phyloP scores from a whole-genome alignment of 2,329 filamentous ascomycete genomes.

The Aureobasidium sp. region DNA sequence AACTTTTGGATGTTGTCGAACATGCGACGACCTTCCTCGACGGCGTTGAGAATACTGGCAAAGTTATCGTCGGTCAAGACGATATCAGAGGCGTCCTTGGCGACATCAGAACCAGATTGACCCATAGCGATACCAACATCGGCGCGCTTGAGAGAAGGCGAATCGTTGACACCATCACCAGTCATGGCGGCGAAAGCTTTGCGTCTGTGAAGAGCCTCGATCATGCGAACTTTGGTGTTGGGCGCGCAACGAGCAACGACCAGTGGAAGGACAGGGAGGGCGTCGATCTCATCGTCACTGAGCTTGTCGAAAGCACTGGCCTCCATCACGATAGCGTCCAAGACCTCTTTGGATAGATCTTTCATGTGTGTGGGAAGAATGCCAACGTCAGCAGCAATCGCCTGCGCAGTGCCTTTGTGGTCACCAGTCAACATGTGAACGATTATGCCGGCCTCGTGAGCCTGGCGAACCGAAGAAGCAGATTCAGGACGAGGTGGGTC shows the following conservation, averaged over 20 bases:
- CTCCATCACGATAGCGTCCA: constrained; percentile 63
- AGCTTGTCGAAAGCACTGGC: constrained; percentile 54
- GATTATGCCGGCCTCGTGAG: constrained; percentile 63
- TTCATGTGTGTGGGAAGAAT: constrained; percentile 61
- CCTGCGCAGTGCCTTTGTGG: constrained; percentile 67
- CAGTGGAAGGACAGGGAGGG: constrained; percentile 63
- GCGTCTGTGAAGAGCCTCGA: constrained; percentile 74
- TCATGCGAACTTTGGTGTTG: constrained; percentile 84
- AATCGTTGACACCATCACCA: constrained; percentile 81
- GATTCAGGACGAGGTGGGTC: constrained; percentile 80
- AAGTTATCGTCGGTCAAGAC: constrained; percentile 76
- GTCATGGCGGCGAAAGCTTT: constrained; percentile 77
- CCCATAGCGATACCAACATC: constrained; percentile 90
- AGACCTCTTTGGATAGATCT: constrained; percentile 52
- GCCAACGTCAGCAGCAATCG: constrained; percentile 70
- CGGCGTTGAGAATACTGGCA: constrained; percentile 72
- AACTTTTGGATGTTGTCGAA: constrained; percentile 87
- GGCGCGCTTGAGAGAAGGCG: constrained; percentile 68
- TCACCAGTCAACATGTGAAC: constrained; percentile 84
- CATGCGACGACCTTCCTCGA: constrained; percentile 72
- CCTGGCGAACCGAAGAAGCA: constrained; percentile 60
- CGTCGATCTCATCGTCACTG: constrained; percentile 64
- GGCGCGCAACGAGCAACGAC: constrained; percentile 81
- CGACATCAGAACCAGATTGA: constrained; percentile 72
- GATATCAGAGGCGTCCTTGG: constrained; percentile 76